Evolutionary conservation across 2,329 filamentous ascomycete species (phyloP).

Genomic region (Cytospora schulzeri): DNA sequence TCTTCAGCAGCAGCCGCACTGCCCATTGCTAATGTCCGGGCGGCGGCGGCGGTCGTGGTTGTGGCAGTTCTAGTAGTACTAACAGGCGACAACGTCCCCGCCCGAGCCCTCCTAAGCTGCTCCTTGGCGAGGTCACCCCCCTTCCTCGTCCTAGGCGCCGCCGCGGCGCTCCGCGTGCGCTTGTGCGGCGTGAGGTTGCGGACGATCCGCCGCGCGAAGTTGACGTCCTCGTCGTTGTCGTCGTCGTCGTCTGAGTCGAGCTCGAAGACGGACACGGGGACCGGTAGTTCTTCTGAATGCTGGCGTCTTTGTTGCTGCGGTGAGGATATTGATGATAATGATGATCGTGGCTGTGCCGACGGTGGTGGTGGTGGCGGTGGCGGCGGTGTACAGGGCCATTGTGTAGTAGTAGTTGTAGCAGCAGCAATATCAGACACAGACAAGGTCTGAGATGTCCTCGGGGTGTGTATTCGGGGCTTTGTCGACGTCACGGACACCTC

Average conservation of each 20-base stretch:
- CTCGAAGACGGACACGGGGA: constrained; percentile 51
- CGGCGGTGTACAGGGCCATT: not conserved
- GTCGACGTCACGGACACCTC: not conserved
- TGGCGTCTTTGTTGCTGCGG: constrained; percentile 31
- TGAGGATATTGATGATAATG: too few relatives aligned
- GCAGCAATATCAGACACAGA: not conserved
- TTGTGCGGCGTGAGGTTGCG: constrained; percentile 41
- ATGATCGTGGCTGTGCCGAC: constrained; percentile 2
- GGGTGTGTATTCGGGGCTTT: not conserved
- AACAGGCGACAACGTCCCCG: constrained; percentile 9
- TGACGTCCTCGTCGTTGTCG: constrained; percentile 31
- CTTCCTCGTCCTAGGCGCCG: constrained; percentile 33
- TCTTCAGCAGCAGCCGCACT: not conserved
- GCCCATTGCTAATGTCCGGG: too few relatives aligned
- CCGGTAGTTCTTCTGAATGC: not conserved
- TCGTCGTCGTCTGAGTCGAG: constrained; percentile 48
- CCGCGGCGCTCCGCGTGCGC: constrained; percentile 39
- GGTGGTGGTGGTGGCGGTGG: not conserved
- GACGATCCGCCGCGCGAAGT: constrained; percentile 44
- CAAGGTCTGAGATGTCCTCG: not conserved
- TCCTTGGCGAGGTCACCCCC: constrained; percentile 22
- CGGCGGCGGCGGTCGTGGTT: too few relatives aligned
- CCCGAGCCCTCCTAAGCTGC: constrained; percentile 20
- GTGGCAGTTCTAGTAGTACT: not conserved
- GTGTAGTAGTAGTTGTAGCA: not conserved